Base-by-base conservation (phyloP, 257 asterid genomes). In the Scutellaria barbata region DNA sequence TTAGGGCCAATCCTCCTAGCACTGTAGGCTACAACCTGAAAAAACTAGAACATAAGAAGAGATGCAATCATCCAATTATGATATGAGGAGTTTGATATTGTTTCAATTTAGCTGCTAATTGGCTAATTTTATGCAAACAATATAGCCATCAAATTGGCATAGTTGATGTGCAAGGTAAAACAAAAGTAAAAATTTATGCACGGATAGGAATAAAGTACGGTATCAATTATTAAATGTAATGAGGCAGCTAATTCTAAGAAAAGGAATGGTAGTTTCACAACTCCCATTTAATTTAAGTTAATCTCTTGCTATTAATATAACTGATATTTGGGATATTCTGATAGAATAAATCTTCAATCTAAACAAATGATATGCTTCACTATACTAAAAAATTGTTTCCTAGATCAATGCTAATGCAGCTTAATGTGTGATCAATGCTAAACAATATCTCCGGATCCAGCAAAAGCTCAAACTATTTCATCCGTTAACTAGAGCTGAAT, bases 11-110 rank as follows among this genome's bases (percentile, higher is more conserved):
- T 41, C 71, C 79, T 59, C 77, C 85, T 48, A 59, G 18, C 46
- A 39, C 65, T 16, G 22, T 56, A 64, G 69, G 35, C 77, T 77
- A 46, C 63, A 69, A 74, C 76, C 80, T 75, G 78, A 68, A 63
- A 77, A 60, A 41, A 63, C 6, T 33, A 59, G 71, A 63, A 76
- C 53, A 65, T 55, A 43, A 77, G 50, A 22, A 58, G 46, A 10
- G 25, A 53, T 46, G 40, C 63, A 50, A 54, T 17, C 48, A 53
- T 61, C 4, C 54, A 59, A 54, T 16, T 33, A 47, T 46, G n/a
- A 50, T 37, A 61, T 39, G 68, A 76, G 55, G 68, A 48, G 48
- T 59, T 45, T 45, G 68, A 46, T 3, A 54, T 51, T 62, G 54
- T 37, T 50, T 8, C 65, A 25, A 60, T 20, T 14, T 16, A 35